phyloP scores from a whole-genome alignment of 1,284 basidiomycete species.

The Gastroboletus turbinatus region DNA sequence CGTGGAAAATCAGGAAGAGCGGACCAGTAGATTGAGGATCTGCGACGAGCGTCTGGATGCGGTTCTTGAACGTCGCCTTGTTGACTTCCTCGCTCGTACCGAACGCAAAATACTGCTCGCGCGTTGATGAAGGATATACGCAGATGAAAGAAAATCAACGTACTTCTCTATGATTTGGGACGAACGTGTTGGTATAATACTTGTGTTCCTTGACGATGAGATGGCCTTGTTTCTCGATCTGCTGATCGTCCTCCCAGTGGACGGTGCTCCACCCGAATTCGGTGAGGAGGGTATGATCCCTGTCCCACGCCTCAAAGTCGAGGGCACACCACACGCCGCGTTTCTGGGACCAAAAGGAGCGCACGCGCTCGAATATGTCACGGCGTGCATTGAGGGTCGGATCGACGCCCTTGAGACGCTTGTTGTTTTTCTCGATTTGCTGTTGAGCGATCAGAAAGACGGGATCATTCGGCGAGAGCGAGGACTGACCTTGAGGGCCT shows the following conservation, averaged over 20 bases:
- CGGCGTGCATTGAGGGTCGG: constrained; percentile 55
- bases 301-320: constrained; percentile 81
- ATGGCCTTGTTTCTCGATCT: constrained; percentile 54
- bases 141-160: constrained; percentile 14
- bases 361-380: constrained; percentile 62
- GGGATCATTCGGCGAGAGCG: too few relatives aligned
- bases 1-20: constrained; percentile 80
- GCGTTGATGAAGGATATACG: not conserved
- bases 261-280: constrained; percentile 74
- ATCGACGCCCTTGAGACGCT: constrained; percentile 62
- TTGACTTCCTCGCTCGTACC: constrained; percentile 57
- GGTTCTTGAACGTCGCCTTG: constrained; percentile 50
- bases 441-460: constrained; percentile 29
- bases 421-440: constrained; percentile 78
- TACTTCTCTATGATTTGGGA: constrained; percentile 62
- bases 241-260: constrained; percentile 52
- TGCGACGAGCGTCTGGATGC: constrained; percentile 51
- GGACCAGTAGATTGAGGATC: constrained; percentile 49
- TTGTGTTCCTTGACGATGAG: constrained; percentile 64
- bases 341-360: constrained; percentile 60
- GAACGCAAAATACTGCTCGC: constrained; percentile 59
- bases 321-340: constrained; percentile 70
- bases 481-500: constrained; percentile 53
- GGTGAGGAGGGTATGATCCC: constrained; percentile 65
- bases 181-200: constrained; percentile 60